Conservation (phyloP, 1,284 basidiomycete species). For the Ceratobasidium sp. region DNA sequence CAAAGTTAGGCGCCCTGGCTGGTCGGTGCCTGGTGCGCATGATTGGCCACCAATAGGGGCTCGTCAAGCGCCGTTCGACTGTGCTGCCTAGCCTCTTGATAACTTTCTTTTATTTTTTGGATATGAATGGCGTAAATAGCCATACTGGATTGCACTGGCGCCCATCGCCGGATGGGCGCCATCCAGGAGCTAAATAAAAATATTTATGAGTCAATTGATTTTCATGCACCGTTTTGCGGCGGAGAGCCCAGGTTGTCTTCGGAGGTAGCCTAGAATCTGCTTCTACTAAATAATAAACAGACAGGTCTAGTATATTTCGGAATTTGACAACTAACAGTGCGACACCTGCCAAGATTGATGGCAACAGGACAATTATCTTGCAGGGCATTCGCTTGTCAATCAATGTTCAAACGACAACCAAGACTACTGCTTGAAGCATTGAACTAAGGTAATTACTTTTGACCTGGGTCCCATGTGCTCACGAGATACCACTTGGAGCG, state of each 20-base stretch:
- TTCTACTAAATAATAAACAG: background rate
- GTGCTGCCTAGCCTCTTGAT: too few relatives aligned
- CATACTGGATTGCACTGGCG: background rate
- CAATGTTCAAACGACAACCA: too few relatives aligned
- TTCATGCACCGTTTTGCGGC: background rate
- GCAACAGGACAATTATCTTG: background rate
- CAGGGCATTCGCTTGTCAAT: too few relatives aligned
- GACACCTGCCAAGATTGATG: too few relatives aligned
- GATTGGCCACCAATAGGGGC: constrained; percentile 11
- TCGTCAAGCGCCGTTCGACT: background rate
- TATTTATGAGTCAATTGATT: background rate
- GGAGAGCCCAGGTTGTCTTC: background rate
- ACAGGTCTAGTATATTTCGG: background rate
- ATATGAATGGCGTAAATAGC: background rate
- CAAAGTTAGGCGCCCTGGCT: constrained; percentile 1
- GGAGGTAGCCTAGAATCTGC: background rate
- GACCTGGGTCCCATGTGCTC: background rate
- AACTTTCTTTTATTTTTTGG: background rate
- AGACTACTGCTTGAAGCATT: background rate
- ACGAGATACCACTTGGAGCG: background rate
- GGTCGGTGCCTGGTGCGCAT: constrained; percentile 13
- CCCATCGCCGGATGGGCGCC: background rate
- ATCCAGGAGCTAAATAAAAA: background rate
- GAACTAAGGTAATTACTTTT: background rate
- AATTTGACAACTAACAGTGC: background rate